A percentile compares a stretch with the other conserved stretches of the same genome.
These are phyloP conservation scores for Trichoderma simmonsii DNA, from an alignment of 2,329 filamentous ascomycete genomes.

Conservation along the genomic window DNA sequence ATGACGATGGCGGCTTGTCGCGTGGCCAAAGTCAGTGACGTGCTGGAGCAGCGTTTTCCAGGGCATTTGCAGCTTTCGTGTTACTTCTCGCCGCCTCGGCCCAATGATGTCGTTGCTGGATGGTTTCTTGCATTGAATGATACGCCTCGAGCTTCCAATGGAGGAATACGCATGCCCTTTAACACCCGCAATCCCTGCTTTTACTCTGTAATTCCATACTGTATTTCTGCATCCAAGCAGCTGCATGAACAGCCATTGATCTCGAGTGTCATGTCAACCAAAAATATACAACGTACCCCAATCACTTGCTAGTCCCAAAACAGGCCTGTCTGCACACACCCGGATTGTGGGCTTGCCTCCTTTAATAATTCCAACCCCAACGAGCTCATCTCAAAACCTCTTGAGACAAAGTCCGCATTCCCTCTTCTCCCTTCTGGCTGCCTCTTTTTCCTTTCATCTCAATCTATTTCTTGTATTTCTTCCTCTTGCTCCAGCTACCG, in stretches of 20 bases:
- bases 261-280: not conserved
- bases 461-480: not conserved
- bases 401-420: not conserved
- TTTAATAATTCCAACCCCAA: constrained; percentile 7
- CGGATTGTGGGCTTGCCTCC: constrained; percentile 11
- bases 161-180: not conserved
- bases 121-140: not conserved
- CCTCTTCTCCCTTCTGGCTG: not conserved
- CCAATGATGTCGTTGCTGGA: not conserved
- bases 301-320: constrained; percentile 1
- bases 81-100: not conserved
- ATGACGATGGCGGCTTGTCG: constrained; percentile 20
- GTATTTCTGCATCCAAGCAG: not conserved
- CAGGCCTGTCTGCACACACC: constrained; percentile 6
- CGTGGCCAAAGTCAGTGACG: constrained; percentile 18
- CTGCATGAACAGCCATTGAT: not conserved
- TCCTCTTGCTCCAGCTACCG: not conserved
- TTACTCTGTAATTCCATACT: not conserved
- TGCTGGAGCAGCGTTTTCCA: not conserved
- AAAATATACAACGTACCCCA: not conserved
- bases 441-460: not conserved
- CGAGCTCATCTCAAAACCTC: not conserved
- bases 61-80: not conserved
- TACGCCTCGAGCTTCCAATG: not conserved
- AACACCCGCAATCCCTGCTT: not conserved